phyloP scores from a whole-genome alignment of 1,284 basidiomycete genomes.

The Pseudozyma sp. region DNA sequence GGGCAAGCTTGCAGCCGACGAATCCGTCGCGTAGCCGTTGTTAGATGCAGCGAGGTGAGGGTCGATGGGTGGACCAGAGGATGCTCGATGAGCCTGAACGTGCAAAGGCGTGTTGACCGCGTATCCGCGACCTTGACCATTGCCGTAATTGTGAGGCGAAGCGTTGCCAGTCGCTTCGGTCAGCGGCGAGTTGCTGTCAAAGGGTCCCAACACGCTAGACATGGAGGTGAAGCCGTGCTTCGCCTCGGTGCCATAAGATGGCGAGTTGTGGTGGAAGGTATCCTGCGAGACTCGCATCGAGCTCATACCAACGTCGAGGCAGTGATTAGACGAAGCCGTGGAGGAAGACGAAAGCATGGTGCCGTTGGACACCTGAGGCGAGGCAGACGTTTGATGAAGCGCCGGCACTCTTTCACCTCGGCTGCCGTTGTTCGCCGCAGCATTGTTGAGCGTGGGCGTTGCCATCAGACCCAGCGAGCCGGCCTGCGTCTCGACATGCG shows the following conservation, averaged over 20 bases:
- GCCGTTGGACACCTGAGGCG: conserved; percentile 6
- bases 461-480: conserved; percentile 3
- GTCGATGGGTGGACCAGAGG: conserved; percentile 3
- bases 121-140: background rate
- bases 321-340: conserved; percentile 7
- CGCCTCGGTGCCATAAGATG: conserved; percentile 1
- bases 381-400: conserved; percentile 1
- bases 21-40: conserved; percentile 5
- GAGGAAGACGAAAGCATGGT: background rate
- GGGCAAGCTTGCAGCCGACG: conserved; percentile 9
- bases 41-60: conserved; percentile 3
- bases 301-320: conserved; percentile 10
- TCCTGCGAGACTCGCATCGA: conserved; percentile 20
- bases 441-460: background rate
- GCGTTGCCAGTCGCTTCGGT: conserved; percentile 29
- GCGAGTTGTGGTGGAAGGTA: background rate
- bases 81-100: background rate
- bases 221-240: conserved; percentile 3
- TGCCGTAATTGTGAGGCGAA: conserved; percentile 16
- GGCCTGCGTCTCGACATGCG: conserved; percentile 1
- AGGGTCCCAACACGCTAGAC: conserved; percentile 13
- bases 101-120: background rate
- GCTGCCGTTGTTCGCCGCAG: background rate
- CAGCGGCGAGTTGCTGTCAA: conserved; percentile 35
- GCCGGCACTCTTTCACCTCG: conserved; percentile 1